A percentile compares a stretch with the other conserved stretches of the same genome.
Conservation (phyloP, 805 yeast species). For the Blastobotrys robertii region DNA sequence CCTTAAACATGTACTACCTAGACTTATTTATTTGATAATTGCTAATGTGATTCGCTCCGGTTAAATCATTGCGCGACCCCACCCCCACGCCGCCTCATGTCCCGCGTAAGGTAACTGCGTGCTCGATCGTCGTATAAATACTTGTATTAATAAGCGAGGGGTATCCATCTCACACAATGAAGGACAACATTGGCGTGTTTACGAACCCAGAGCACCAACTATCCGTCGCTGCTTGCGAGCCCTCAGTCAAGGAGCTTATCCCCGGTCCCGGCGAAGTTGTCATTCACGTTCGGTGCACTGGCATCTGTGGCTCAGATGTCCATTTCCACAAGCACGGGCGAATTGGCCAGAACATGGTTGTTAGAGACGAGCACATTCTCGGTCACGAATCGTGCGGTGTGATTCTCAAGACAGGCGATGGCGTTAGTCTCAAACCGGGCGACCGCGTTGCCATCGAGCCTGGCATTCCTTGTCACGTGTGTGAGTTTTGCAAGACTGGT, state of each 20-base stretch:
- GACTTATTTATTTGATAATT: no score
- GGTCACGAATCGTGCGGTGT: constrained; percentile 51
- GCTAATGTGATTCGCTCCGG: no score
- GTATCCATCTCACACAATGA: neutral
- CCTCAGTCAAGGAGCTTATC: constrained; percentile 15
- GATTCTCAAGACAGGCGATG: constrained; percentile 40
- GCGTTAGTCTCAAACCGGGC: constrained; percentile 40
- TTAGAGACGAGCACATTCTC: constrained; percentile 50
- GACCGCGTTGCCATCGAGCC: constrained; percentile 39
- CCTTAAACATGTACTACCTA: no score
- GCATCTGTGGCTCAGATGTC: constrained; percentile 68
- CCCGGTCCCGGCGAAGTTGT: constrained; percentile 37
- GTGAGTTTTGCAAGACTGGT: constrained; percentile 28
- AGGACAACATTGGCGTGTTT: constrained; percentile 20
- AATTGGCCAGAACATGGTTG: constrained; percentile 46
- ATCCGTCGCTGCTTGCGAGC: constrained; percentile 19
- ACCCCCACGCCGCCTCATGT: no score
- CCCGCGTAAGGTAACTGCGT: no score
- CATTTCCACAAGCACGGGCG: constrained; percentile 60
- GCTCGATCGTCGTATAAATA: no score
- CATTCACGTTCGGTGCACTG: constrained; percentile 53
- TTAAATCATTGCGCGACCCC: no score
- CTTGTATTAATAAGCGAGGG: no score
- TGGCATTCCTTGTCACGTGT: constrained; percentile 39
- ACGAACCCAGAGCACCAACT: constrained; percentile 25